Percentiles rank a stretch among this genome's conserved stretches.
Evolutionary conservation across 1,139 yeast species (phyloP).

Genomic region (Magnusiomyces tetraspermus): DNA sequence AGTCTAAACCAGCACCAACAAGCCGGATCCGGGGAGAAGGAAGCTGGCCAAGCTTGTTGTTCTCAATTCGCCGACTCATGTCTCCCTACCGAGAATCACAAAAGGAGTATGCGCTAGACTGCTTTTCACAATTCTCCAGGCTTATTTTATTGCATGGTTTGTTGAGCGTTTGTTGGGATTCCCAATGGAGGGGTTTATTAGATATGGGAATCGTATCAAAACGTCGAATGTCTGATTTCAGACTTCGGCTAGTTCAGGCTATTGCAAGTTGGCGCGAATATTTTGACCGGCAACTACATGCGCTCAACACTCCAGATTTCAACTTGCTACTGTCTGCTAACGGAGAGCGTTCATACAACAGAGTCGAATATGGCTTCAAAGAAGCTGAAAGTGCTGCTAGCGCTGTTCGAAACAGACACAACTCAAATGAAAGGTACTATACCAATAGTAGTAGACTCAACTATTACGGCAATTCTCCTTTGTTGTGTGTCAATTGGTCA

Average conservation of each 20-base stretch:
- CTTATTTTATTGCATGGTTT: conserved; percentile 36
- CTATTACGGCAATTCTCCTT: conserved; percentile 20
- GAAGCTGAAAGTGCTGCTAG: too few relatives aligned
- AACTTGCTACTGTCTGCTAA: conserved; percentile 1
- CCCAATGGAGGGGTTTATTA: conserved; percentile 31
- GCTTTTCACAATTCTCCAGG: conserved; percentile 37
- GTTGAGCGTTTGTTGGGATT: conserved; percentile 33
- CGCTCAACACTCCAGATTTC: conserved; percentile 10
- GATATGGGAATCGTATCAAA: conserved; percentile 32
- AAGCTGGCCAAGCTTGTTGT: conserved; percentile 37
- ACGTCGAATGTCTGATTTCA: conserved; percentile 26
- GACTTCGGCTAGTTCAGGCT: conserved; percentile 32
- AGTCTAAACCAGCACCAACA: conserved; percentile 10
- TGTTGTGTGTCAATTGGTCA: conserved; percentile 26
- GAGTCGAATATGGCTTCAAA: neutral
- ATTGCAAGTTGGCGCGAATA: conserved; percentile 35
- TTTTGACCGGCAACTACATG: conserved; percentile 31
- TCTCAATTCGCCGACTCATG: conserved; percentile 34
- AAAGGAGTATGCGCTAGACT: conserved; percentile 33
- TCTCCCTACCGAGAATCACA: conserved; percentile 32
- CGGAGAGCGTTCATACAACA: conserved; percentile 1
- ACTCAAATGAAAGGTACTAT: too few relatives aligned
- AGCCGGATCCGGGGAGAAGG: conserved; percentile 22
- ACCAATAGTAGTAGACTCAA: too few relatives aligned
- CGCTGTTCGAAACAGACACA: too few relatives aligned